Evolutionary conservation across 345 rosid species (phyloP).

Genomic region (Geranium brycei): DNA sequence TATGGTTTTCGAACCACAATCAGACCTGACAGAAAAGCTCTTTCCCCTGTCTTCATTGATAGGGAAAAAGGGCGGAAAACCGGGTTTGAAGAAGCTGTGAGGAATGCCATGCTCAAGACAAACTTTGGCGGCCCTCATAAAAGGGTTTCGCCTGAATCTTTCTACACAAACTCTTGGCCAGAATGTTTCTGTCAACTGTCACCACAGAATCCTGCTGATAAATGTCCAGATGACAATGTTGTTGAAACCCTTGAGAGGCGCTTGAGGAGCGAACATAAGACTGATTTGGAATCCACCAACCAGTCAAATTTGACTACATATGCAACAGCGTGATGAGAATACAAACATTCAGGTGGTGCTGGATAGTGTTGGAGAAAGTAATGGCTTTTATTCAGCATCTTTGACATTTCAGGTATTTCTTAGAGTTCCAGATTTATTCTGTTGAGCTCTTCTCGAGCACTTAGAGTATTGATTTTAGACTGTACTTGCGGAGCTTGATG

Average conservation of each 20-base stretch:
- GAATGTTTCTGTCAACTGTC: constrained; percentile 85
- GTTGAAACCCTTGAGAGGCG: constrained; percentile 52
- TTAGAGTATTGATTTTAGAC: not conserved
- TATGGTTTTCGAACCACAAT: constrained; percentile 92
- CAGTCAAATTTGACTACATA: constrained; percentile 32
- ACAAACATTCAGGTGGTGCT: not conserved
- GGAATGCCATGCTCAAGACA: constrained; percentile 69
- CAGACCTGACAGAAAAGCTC: constrained; percentile 85
- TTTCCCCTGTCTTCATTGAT: constrained; percentile 67
- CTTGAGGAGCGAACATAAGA: constrained; percentile 29
- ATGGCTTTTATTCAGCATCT: too few species aligned
- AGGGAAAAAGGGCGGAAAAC: constrained; percentile 52
- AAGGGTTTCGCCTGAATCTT: constrained; percentile 81
- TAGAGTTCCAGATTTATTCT: too few species aligned
- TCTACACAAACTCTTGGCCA: constrained; percentile 97
- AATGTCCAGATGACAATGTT: constrained; percentile 83
- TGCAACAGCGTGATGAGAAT: constrained; percentile 28
- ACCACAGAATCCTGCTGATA: constrained; percentile 49
- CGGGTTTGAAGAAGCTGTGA: constrained; percentile 71
- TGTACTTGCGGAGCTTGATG: not conserved
- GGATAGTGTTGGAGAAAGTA: not conserved
- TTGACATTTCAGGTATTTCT: not conserved
- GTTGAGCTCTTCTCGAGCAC: too few species aligned
- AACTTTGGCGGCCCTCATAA: constrained; percentile 95
- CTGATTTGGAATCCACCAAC: constrained; percentile 25